These are phyloP conservation scores for Termitomyces eurrhizus DNA, from an alignment of 768 basidiomycete genomes.

Conservation along the genomic window DNA sequence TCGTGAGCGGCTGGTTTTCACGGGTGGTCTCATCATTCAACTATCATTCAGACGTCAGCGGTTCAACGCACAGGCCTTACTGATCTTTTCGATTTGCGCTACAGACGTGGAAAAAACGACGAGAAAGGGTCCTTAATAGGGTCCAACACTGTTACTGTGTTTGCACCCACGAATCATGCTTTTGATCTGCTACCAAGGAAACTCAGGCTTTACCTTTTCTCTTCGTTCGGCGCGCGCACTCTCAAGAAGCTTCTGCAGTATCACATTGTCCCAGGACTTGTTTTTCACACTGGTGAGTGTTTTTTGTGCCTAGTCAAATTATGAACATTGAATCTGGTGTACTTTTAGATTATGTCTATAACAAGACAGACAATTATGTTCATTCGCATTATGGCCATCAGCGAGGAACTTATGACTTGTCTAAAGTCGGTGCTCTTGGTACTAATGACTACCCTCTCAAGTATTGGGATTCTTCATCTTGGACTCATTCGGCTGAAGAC, in stretches of 20 bases:
- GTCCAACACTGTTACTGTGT: conserved; percentile 45
- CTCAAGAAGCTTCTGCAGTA: conserved; percentile 54
- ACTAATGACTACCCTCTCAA: conserved; percentile 1
- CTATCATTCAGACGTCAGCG: conserved; percentile 43
- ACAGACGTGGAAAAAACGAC: conserved; percentile 29
- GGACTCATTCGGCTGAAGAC: not conserved
- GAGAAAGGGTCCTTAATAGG: conserved; percentile 40
- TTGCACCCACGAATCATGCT: conserved; percentile 49
- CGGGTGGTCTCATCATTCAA: not conserved
- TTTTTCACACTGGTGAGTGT: conserved; percentile 47
- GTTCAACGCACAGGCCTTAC: conserved; percentile 48
- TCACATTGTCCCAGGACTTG: conserved; percentile 48
- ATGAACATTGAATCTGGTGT: not conserved
- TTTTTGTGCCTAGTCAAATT: not conserved
- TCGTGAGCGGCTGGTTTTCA: conserved; percentile 28
- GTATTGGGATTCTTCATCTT: not conserved
- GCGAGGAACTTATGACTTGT: not conserved
- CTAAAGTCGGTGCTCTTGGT: not conserved
- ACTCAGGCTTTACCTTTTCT: conserved; percentile 54
- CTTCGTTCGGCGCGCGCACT: conserved; percentile 48
- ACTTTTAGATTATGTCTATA: conserved; percentile 26
- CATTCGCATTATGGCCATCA: not conserved
- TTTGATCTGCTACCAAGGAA: conserved; percentile 46
- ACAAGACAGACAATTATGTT: conserved; percentile 17
- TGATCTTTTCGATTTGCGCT: conserved; percentile 43